Evolutionary conservation across 2,329 filamentous ascomycete species (phyloP), one percentile per base, ranked within the genome.

Genomic region (Remersonia thermophila): DNA sequence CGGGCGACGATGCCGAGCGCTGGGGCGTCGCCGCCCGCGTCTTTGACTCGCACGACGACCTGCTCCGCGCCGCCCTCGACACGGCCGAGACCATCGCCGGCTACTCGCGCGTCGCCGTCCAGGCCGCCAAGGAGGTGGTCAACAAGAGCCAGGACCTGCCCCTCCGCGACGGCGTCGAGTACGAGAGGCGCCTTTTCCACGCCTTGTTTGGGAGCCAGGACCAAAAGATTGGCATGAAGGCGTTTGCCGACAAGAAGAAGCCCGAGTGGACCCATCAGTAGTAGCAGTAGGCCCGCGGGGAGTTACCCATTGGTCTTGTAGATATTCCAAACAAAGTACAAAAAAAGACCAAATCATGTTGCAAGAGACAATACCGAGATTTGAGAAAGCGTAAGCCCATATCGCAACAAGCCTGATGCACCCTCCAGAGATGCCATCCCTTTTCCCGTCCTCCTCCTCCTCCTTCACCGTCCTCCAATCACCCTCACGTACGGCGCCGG

Each of bases 131-230:
- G 70, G 91, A 98, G 68, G 89, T 91, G n/a, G 89, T 98, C 38
- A 94, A 96, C 59, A 96, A 95, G 77, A 94, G 86, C 59, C 87
- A 96, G 67, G 91, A 98, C 51, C 62, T 94, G 48, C 69, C 80
- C 3, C 64, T 98, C 41, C 67, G 82, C 49, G 91, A 96, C 53
- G 91, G 91, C 11, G 82, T 98, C 2, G 91, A 98, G 63, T 96
- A 77, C 61, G 91, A 98, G 71, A 72, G 91, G 55, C 74, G 87
- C 36, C 71, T 96, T 25, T 98, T 98, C 68, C 91, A 98, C 61
- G 73, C 78, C 17, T 55, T 95, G 52, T 98, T 98, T 64, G 91
- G 89, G 15, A 93, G 82, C 56, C 74, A 84, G 63, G 91, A 98
- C 60, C 91, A 98, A 64, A 98, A 96, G 70, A 83, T 95, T 58